Base-by-base conservation (phyloP, 306 rosid species). In the Abrus pulchellus region DNA sequence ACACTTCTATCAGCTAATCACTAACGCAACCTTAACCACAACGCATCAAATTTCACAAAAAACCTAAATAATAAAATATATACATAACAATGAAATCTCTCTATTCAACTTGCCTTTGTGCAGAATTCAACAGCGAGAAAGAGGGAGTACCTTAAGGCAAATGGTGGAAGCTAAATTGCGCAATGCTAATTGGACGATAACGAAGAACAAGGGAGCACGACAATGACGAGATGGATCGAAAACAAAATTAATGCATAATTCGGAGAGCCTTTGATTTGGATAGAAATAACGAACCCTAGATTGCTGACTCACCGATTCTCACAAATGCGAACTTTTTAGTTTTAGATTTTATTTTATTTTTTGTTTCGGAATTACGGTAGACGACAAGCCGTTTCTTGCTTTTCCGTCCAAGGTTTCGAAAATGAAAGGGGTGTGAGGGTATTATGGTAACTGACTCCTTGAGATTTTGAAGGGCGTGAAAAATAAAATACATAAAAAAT, bases 131-230 rank as follows among this genome's bases (percentile, higher is more conserved):
- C 54, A 34, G 68, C 9, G 57, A 52, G 70, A 8, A 41, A 44
- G 78, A 67, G 66, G 10, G 13, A 50, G 64, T 83, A 86, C 89
- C 89, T 75, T 56, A 38, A 70, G 71, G 67, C 36, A 45, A 68
- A 14, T 4, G 20, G 49, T 30, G 68, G 77, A 63, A 81, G 83
- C 61, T 55, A 49, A 81, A 72, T 52, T 63, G 40, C 2, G 27
- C 3, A 63, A 57, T 60, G 62, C 49, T 7, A 81, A 34, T 75
- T 56, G 77, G 67, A 44, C 32, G 65, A 62, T 41, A 83, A 0
- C 36, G 49, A 9, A 48, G 45, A 3, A 49, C 47, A 34, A 7
- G 41, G 68, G 50, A 41, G 34, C 44, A 41, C 4, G n/a, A 12
- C 9, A 10, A 8, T 10, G 30, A 6, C 5, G 54, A 5, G 30